Conservation (phyloP, 805 yeast species). For the Metschnikowia borealis region DNA sequence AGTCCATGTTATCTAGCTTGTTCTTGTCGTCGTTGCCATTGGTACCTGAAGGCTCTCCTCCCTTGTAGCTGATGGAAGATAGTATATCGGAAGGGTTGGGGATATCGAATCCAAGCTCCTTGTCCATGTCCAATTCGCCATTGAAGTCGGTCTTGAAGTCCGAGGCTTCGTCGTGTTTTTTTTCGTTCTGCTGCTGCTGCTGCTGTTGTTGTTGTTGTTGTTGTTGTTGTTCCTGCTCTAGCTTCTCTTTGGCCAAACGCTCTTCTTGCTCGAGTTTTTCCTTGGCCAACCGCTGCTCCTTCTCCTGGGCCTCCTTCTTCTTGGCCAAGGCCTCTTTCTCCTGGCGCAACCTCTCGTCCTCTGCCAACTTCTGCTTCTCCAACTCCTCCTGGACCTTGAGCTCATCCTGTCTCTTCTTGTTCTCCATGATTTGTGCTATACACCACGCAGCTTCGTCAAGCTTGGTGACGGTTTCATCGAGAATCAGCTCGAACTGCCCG, state of each 20-base stretch:
- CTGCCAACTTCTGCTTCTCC: constrained; percentile 31
- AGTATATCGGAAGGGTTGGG: constrained; percentile 35
- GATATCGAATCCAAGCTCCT: constrained; percentile 19
- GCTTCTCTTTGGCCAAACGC: constrained; percentile 14
- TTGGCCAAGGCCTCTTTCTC: constrained; percentile 20
- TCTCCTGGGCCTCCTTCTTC: constrained; percentile 20
- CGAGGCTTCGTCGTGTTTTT: constrained; percentile 14
- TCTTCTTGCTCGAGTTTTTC: constrained; percentile 15
- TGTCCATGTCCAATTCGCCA: constrained; percentile 20
- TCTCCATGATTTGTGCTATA: constrained; percentile 39
- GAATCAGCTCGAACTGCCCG: constrained; percentile 36
- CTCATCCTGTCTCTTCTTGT: constrained; percentile 40
- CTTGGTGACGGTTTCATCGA: constrained; percentile 40
- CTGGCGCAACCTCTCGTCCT: constrained; percentile 21
- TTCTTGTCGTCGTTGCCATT: constrained; percentile 3
- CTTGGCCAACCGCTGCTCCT: constrained; percentile 16
- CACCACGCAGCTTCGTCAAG: constrained; percentile 45
- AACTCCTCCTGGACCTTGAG: constrained; percentile 33
- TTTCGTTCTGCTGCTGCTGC: constrained; percentile 16
- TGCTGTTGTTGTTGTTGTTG: constrained; percentile 18
- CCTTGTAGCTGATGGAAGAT: constrained; percentile 24
- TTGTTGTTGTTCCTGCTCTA: constrained; percentile 18
- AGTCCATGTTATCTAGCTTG: constrained; percentile 17
- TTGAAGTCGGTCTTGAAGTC: constrained; percentile 21
- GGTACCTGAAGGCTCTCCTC: constrained; percentile 1